Evolutionary conservation across 2,329 filamentous ascomycete species (phyloP).

Genomic region (Cryphonectria radicalis): DNA sequence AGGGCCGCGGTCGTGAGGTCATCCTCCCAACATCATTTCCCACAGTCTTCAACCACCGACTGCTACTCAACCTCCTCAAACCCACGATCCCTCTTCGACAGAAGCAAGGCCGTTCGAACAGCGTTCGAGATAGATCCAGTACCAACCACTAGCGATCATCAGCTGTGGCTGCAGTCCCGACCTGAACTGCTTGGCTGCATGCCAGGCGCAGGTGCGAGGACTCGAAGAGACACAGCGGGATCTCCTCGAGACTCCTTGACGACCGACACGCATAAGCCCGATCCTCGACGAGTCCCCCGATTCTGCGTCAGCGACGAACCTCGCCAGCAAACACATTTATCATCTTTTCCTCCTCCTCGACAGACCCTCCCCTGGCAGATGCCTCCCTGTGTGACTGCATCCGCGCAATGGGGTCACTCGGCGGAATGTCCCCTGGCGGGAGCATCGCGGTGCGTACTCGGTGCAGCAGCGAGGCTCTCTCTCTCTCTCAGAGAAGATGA

Average conservation of each 20-base stretch:
- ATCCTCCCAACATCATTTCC: slow-evolving; percentile 19
- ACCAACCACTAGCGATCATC: slow-evolving; percentile 10
- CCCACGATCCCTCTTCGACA: neutral
- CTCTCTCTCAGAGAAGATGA: neutral
- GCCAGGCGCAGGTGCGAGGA: slow-evolving; percentile 26
- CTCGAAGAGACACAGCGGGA: slow-evolving; percentile 4
- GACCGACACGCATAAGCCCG: slow-evolving; percentile 24
- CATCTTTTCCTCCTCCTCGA: slow-evolving; percentile 14
- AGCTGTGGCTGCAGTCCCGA: slow-evolving; percentile 5
- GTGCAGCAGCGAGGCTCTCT: neutral
- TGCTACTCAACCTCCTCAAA: neutral
- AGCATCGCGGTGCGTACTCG: slow-evolving; percentile 69
- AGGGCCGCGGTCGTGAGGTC: slow-evolving; percentile 22
- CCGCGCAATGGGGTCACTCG: slow-evolving; percentile 70
- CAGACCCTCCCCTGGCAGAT: slow-evolving; percentile 48
- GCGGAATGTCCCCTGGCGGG: slow-evolving; percentile 77
- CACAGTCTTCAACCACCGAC: slow-evolving; percentile 5
- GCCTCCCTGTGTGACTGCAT: slow-evolving; percentile 46
- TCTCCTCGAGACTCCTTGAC: slow-evolving; percentile 15
- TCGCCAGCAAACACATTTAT: slow-evolving; percentile 17
- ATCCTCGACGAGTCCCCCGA: slow-evolving; percentile 12
- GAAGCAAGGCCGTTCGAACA: neutral
- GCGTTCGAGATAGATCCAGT: neutral
- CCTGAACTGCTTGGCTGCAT: slow-evolving; percentile 21
- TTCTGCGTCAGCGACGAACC: slow-evolving; percentile 30